Evolutionary conservation across 768 basidiomycete genomes (phyloP).

Genomic region (Tylopilus rubrobrunneus): DNA sequence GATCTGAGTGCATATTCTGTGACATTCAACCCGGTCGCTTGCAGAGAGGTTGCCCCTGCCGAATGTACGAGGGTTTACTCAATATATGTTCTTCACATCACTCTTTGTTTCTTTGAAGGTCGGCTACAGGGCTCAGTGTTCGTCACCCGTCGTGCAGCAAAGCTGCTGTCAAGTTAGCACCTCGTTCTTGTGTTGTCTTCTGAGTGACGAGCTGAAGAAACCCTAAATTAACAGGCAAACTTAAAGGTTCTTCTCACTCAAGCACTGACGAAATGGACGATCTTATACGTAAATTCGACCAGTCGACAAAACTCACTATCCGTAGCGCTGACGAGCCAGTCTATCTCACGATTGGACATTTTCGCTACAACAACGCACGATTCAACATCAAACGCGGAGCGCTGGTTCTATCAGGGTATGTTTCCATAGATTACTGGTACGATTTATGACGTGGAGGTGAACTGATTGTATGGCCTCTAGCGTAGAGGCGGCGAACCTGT

Average conservation of each 20-base stretch:
- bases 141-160: slow-evolving; percentile 38
- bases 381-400: slow-evolving; percentile 5
- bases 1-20: slow-evolving; percentile 35
- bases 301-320: slow-evolving; percentile 6
- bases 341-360: neutral
- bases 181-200: neutral
- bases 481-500: slow-evolving; percentile 4
- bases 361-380: neutral
- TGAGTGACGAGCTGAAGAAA: neutral
- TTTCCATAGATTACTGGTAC: no score
- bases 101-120: slow-evolving; percentile 25
- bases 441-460: no score
- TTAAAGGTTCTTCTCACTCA: slow-evolving; percentile 1
- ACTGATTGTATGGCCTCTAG: neutral
- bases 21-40: slow-evolving; percentile 11
- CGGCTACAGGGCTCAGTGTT: slow-evolving; percentile 45
- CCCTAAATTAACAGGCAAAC: slow-evolving; percentile 1
- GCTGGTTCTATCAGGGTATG: slow-evolving; percentile 8
- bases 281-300: slow-evolving; percentile 7
- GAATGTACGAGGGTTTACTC: slow-evolving; percentile 17
- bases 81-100: neutral
- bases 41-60: slow-evolving; percentile 32
- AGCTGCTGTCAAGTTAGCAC: slow-evolving; percentile 32
- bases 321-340: neutral
- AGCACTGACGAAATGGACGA: slow-evolving; percentile 1